phyloP scores from a whole-genome alignment of 2,329 filamentous ascomycete genomes.

The Metarhizium humberi region DNA sequence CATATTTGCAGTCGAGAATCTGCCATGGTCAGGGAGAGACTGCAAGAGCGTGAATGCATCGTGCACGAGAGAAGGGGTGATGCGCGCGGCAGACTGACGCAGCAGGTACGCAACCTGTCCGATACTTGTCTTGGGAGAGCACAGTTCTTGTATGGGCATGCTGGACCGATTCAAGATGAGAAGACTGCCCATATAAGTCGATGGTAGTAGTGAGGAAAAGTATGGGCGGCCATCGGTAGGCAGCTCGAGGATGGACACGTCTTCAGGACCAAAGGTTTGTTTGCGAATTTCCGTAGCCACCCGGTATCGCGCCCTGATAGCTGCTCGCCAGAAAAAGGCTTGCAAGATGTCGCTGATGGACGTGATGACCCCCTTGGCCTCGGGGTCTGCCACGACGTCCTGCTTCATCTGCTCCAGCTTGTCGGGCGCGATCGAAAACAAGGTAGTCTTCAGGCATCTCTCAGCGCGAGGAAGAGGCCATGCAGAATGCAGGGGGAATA shows the following conservation, averaged over 20 bases:
- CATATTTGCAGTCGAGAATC: conserved; percentile 16
- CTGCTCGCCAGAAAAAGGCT: conserved; percentile 29
- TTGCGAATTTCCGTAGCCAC: conserved; percentile 16
- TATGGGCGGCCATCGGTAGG: conserved; percentile 21
- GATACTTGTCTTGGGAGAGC: conserved; percentile 16
- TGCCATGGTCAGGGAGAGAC: conserved; percentile 16
- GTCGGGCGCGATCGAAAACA: conserved; percentile 22
- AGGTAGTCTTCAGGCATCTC: conserved; percentile 16
- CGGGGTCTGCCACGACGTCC: conserved; percentile 15
- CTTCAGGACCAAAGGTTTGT: conserved; percentile 11
- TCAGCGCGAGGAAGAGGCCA: conserved; percentile 21
- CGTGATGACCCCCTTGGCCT: conserved; percentile 13
- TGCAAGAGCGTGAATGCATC: conserved; percentile 19
- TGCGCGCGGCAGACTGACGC: conserved; percentile 14
- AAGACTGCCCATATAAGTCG: conserved; percentile 19
- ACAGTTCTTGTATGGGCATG: conserved; percentile 16
- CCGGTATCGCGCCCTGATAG: conserved; percentile 23
- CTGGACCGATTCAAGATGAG: conserved; percentile 18
- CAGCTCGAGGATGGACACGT: conserved; percentile 23
- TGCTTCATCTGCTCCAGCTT: conserved; percentile 20
- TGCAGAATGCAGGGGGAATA: conserved; percentile 15
- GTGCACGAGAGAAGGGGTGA: conserved; percentile 17
- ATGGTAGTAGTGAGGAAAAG: conserved; percentile 18
- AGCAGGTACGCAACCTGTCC: conserved; percentile 14
- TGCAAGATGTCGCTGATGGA: conserved; percentile 29